A percentile compares a stretch with the other conserved stretches of the same genome.
These are phyloP conservation scores for Saccharomyces paradoxus DNA, from an alignment of 805 yeast genomes.

Conservation along the genomic window DNA sequence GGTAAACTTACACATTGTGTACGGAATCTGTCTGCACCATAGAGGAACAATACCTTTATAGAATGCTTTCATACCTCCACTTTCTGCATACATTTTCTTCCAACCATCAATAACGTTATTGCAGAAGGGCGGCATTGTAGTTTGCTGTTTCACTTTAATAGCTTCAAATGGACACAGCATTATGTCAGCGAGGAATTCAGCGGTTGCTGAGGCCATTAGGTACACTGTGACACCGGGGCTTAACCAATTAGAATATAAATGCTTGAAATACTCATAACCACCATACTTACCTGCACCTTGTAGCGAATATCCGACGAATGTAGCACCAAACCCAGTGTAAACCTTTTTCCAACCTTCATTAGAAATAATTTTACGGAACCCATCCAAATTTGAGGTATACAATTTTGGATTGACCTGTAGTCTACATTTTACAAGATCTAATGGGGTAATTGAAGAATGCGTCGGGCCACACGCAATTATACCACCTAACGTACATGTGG, in stretches of 20 bases:
- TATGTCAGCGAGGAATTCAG: conserved; percentile 88
- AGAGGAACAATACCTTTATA: conserved; percentile 87
- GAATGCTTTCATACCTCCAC: conserved; percentile 58
- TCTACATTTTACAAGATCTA: conserved; percentile 89
- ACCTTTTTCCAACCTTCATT: conserved; percentile 69
- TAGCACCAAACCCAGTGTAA: conserved; percentile 87
- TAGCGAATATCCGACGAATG: conserved; percentile 83
- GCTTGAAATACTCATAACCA: conserved; percentile 84
- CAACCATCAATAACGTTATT: conserved; percentile 56
- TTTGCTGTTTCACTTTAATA: conserved; percentile 88
- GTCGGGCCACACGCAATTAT: conserved; percentile 92
- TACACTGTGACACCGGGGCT: conserved; percentile 62
- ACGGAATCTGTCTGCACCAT: conserved; percentile 97
- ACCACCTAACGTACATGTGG: conserved; percentile 52
- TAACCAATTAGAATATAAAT: conserved; percentile 47
- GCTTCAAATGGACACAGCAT: conserved; percentile 91
- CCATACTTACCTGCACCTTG: conserved; percentile 99
- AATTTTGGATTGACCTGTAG: conserved; percentile 73
- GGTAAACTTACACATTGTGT: conserved; percentile 95
- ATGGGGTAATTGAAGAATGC: conserved; percentile 85
- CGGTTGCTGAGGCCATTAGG: conserved; percentile 82
- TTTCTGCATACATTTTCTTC: conserved; percentile 53
- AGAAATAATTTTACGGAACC: conserved; percentile 67
- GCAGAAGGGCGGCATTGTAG: conserved; percentile 83
- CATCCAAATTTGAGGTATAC: conserved; percentile 71